A percentile compares a stretch with the other conserved stretches of the same genome.
Conservation (phyloP, 2,329 filamentous ascomycete species). For the Hansfordia pulvinata region DNA sequence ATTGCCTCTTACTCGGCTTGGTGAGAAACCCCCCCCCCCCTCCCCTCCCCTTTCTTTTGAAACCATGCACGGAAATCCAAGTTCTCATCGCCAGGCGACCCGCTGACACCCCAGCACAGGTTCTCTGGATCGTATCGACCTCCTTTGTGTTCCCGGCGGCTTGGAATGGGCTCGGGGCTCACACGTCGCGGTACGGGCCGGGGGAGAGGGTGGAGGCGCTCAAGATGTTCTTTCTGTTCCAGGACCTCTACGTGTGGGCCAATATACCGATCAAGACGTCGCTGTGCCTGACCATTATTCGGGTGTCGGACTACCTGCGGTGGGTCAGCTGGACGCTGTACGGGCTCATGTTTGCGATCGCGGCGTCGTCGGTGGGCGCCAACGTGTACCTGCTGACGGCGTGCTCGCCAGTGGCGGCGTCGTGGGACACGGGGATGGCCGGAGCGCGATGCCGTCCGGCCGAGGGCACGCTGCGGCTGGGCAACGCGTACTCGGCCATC, state of each 20-base stretch:
- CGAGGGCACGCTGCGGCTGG: background rate
- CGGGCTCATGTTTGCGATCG: background rate
- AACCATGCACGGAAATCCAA: too few relatives aligned
- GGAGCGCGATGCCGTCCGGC: conserved; percentile 1
- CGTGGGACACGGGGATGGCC: conserved; percentile 1
- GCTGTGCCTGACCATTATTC: conserved; percentile 2
- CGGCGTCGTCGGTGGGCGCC: conserved; percentile 1
- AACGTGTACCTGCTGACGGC: conserved; percentile 3
- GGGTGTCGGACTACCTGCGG: background rate
- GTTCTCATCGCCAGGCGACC: too few relatives aligned
- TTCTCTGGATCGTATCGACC: conserved; percentile 3
- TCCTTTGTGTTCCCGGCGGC: conserved; percentile 1
- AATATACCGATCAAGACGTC: conserved; percentile 4
- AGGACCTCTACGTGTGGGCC: conserved; percentile 4
- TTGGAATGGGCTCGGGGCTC: conserved; percentile 3
- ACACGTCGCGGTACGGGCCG: conserved; percentile 1
- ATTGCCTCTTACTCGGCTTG: background rate
- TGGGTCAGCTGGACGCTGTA: conserved; percentile 1
- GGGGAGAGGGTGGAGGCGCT: conserved; percentile 1
- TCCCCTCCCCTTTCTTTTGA: too few relatives aligned
- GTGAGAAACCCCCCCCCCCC: too few relatives aligned
- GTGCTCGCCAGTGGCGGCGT: conserved; percentile 2
- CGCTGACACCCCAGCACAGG: background rate
- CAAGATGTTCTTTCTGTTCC: conserved; percentile 5
- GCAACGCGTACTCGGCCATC: conserved; percentile 4